Conservation (phyloP, 495 filamentous ascomycete species). For the Amorphotheca resinae region DNA sequence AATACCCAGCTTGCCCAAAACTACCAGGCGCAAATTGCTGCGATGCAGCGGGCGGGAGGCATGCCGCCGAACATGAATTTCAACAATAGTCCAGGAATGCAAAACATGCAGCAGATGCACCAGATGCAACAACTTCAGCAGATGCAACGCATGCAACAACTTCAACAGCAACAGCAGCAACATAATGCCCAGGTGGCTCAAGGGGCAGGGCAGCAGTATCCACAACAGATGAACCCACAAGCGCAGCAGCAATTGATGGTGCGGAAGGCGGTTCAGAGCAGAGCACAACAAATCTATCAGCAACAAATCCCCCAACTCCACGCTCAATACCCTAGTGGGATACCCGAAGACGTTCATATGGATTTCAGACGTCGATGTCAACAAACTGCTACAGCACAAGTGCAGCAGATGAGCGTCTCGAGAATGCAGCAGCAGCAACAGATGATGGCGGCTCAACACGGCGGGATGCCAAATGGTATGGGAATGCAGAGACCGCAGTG, state of each 20-base stretch:
- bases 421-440: conserved; percentile 14
- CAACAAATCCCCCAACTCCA: conserved; percentile 7
- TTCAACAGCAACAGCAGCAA: conserved; percentile 12
- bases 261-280: background rate
- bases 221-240: conserved; percentile 5
- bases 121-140: conserved; percentile 26
- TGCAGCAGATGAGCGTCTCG: background rate
- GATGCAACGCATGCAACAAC: conserved; percentile 22
- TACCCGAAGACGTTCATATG: conserved; percentile 14
- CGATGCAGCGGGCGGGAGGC: conserved; percentile 6
- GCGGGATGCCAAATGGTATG: conserved; percentile 17
- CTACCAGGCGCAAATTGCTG: conserved; percentile 18
- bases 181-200: conserved; percentile 11
- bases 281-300: conserved; percentile 6
- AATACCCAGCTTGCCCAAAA: conserved; percentile 19
- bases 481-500: conserved; percentile 8
- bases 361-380: conserved; percentile 11
- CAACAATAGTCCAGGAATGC: conserved; percentile 19
- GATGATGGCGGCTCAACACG: conserved; percentile 15
- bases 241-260: background rate
- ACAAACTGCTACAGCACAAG: conserved; percentile 1
- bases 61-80: conserved; percentile 17
- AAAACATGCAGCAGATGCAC: conserved; percentile 20
- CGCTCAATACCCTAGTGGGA: conserved; percentile 10
- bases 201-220: conserved; percentile 10